Percentiles rank a stretch among this genome's conserved stretches.
Conservation (phyloP, 495 filamentous ascomycete species). For the Podospora fimiseda region DNA sequence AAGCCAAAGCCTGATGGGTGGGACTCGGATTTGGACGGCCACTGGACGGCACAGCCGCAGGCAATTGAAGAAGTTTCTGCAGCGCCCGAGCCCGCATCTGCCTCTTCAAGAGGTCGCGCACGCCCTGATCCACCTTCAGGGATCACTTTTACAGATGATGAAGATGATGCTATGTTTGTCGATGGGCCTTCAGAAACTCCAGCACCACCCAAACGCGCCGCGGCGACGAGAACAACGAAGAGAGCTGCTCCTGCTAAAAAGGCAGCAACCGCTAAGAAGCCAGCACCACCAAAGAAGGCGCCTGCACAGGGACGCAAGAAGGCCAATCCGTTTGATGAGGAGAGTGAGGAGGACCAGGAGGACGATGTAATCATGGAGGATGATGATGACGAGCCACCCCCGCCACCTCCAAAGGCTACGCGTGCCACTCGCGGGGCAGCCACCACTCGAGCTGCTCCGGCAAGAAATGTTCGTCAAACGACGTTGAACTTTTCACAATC, state of each 20-base stretch:
- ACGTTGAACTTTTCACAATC: constrained; percentile 65
- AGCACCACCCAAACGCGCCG: constrained; percentile 28
- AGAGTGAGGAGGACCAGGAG: constrained; percentile 54
- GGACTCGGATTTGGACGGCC: constrained; percentile 80
- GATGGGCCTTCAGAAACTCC: constrained; percentile 22
- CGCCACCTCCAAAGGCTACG: constrained; percentile 19
- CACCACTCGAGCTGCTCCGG: constrained; percentile 31
- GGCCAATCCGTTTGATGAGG: constrained; percentile 50
- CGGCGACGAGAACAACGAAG: constrained; percentile 31
- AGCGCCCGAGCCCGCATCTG: constrained; percentile 40
- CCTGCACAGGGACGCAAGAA: constrained; percentile 40
- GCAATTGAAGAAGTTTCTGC: constrained; percentile 49
- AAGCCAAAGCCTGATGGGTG: constrained; percentile 76
- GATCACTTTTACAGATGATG: constrained; percentile 17
- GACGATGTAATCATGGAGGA: constrained; percentile 60
- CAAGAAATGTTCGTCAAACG: constrained; percentile 47
- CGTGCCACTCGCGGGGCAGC: constrained; percentile 14
- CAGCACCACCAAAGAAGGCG: constrained; percentile 34
- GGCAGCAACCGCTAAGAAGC: constrained; percentile 28
- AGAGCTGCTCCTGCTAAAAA: constrained; percentile 32
- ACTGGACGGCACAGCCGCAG: constrained; percentile 73
- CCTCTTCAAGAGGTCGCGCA: constrained; percentile 23
- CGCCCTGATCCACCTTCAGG: constrained; percentile 20
- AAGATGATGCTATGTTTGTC: constrained; percentile 38
- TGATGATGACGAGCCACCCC: constrained; percentile 47